Evolutionary conservation across 768 basidiomycete genomes (phyloP), one percentile per base, ranked within the genome.

Genomic region (Leccinum variicolor): DNA sequence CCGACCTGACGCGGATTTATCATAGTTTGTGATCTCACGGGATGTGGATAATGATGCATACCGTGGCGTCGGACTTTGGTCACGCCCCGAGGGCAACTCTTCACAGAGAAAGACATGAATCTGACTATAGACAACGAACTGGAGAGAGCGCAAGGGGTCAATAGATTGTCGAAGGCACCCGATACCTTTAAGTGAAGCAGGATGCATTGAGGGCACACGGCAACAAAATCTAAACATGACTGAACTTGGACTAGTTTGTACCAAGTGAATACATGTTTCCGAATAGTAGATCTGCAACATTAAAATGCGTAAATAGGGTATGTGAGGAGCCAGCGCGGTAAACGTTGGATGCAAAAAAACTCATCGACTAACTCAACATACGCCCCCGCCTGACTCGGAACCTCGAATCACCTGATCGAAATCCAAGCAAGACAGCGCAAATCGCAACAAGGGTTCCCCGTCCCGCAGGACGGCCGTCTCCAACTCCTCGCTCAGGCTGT

Each of bases 81-180:
- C 92, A 93, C 67, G 91, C 88, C 14, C 75, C 92, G 36, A 84
- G 91, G 49, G 87, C 85, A 10, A 93, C 91, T 3, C 92, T 91
- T 53, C 89, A 88, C 61, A 92, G 84, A 13, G 89, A 92, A 69
- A 81, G 79, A 59, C 92, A 91, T 1, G 77, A 77, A n/a, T 89
- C 86, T 0, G 87, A 84, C 47, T 92, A 90, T 67, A 84, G 86
- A 69, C 69, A 67, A 46, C 64, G 77, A 62, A 84, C 80, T 1
- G 89, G 90, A 14, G 86, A 86, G 68, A 69, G 76, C 50, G 89
- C 90, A 0, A 86, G 85, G 62, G 90, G 93, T 71, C 79, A 88
- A 56, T 84, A 89, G 69, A 64, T 84, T 36, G 89, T 87, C 66
- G 75, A 85, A 60, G 90, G 88, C 4, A 62, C 86, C 48, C 75